These are phyloP conservation scores for Passiflora organensis DNA, from an alignment of 345 rosid genomes.

Conservation along the genomic window DNA sequence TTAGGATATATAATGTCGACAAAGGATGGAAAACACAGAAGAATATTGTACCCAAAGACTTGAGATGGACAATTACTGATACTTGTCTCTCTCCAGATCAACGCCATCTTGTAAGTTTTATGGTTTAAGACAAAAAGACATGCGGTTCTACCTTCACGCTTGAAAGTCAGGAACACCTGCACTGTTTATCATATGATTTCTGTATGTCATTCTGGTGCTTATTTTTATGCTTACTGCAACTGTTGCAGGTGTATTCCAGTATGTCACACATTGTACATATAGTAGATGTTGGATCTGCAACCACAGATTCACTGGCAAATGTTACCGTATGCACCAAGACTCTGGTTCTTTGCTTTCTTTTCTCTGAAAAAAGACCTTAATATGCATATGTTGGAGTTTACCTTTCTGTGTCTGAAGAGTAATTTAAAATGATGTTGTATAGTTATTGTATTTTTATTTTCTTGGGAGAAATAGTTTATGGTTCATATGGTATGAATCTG, in stretches of 20 bases:
- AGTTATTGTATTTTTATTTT: too few species aligned
- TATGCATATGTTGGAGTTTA: too few species aligned
- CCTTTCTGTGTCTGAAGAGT: too few species aligned
- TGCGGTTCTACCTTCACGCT: background rate
- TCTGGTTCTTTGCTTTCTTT: too few species aligned
- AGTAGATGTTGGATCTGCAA: conserved; percentile 45
- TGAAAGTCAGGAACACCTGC: background rate
- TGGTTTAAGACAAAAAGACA: background rate
- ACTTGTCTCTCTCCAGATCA: conserved; percentile 61
- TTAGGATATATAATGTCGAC: conserved; percentile 58
- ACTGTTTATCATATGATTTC: too few species aligned
- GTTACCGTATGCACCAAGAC: conserved; percentile 44
- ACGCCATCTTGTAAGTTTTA: conserved; percentile 44
- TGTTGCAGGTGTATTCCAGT: conserved; percentile 65
- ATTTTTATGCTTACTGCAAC: conserved; percentile 9
- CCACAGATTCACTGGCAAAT: conserved; percentile 51
- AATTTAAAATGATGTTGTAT: too few species aligned
- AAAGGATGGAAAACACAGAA: conserved; percentile 55
- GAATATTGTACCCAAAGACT: conserved; percentile 45
- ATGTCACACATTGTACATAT: conserved; percentile 54
- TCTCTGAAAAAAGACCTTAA: too few species aligned
- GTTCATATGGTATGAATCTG: too few species aligned
- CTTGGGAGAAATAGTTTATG: too few species aligned
- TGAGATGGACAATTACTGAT: conserved; percentile 64
- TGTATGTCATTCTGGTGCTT: background rate